phyloP scores from a whole-genome alignment of 2,329 filamentous ascomycete species.

The Clarireedia homoeocarpa region DNA sequence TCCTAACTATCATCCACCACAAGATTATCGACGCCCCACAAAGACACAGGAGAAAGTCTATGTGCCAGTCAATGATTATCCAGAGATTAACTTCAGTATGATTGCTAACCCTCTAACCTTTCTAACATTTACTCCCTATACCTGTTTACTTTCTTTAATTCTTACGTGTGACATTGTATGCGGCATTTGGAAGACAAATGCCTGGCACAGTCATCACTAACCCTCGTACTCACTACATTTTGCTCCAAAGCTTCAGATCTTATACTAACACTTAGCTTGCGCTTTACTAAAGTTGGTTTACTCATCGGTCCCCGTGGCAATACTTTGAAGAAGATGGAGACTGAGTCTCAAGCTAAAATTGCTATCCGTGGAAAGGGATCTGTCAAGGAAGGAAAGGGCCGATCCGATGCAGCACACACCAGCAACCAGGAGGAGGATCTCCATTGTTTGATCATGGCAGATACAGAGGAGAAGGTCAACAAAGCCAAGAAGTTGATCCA shows the following conservation, averaged over 20 bases:
- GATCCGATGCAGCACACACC: conserved; percentile 96
- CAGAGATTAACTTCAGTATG: conserved; percentile 99
- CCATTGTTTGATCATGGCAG: conserved; percentile 98
- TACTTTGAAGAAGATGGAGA: conserved; percentile 99
- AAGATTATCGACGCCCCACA: conserved; percentile 96
- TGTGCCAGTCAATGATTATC: conserved; percentile 99
- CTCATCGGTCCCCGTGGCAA: conserved; percentile 99
- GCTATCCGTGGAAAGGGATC: conserved; percentile 99
- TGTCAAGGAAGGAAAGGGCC: conserved; percentile 98
- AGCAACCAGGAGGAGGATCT: conserved; percentile 99
- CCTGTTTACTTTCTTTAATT: conserved; percentile 33
- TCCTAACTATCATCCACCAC: conserved; percentile 96
- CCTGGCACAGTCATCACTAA: conserved; percentile 31
- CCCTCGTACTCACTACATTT: conserved; percentile 28
- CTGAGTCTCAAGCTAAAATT: conserved; percentile 95
- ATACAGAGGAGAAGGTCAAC: conserved; percentile 98
- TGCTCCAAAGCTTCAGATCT: conserved; percentile 31
- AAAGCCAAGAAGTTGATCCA: conserved; percentile 98
- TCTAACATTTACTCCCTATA: conserved; percentile 47
- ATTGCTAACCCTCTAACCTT: conserved; percentile 96
- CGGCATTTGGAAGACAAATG: conserved; percentile 24
- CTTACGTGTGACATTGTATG: conserved; percentile 31
- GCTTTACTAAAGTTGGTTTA: conserved; percentile 90
- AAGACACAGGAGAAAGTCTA: conserved; percentile 99
- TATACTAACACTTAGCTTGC: conserved; percentile 87